Conservation (phyloP, 78 protist genomes). For the Acrasis kona region DNA sequence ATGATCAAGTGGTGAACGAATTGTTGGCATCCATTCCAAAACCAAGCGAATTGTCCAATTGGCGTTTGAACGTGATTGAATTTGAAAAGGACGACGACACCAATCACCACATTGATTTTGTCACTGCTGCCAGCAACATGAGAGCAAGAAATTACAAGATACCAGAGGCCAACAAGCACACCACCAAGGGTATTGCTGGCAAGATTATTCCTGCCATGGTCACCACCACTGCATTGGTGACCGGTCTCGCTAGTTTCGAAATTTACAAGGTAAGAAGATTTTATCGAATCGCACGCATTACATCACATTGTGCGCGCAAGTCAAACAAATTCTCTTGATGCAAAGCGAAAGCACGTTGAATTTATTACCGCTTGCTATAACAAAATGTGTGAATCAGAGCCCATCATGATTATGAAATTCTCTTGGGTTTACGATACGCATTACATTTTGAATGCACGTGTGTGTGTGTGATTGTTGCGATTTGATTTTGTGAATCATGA, state of each 20-base stretch:
- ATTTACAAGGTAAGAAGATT: constrained; percentile 3
- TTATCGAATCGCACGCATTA: not conserved
- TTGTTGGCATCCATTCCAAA: too few relatives aligned
- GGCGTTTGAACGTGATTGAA: constrained; percentile 38
- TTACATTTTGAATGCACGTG: too few relatives aligned
- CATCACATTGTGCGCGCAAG: too few relatives aligned
- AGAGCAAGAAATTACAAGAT: constrained; percentile 94
- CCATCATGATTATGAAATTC: too few relatives aligned
- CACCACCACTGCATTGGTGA: constrained; percentile 97
- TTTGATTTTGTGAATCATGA: too few relatives aligned
- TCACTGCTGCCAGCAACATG: constrained; percentile 92
- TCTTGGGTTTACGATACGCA: too few relatives aligned
- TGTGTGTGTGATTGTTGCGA: too few relatives aligned
- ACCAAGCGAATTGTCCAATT: not conserved
- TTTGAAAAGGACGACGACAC: constrained; percentile 96
- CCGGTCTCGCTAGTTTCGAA: constrained; percentile 63
- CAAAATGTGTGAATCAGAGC: not conserved
- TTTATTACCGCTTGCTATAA: too few relatives aligned
- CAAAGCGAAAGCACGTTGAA: too few relatives aligned
- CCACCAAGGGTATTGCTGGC: constrained; percentile 92
- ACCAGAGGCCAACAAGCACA: constrained; percentile 53
- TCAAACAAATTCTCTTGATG: too few relatives aligned
- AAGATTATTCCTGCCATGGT: constrained; percentile 99
- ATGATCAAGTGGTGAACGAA: not conserved
- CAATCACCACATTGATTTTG: constrained; percentile 96